Percentiles rank a stretch among this genome's conserved stretches.
These are phyloP conservation scores for Chenopodium suecicum DNA, from an alignment of 148 eudicot species.

Conservation along the genomic window DNA sequence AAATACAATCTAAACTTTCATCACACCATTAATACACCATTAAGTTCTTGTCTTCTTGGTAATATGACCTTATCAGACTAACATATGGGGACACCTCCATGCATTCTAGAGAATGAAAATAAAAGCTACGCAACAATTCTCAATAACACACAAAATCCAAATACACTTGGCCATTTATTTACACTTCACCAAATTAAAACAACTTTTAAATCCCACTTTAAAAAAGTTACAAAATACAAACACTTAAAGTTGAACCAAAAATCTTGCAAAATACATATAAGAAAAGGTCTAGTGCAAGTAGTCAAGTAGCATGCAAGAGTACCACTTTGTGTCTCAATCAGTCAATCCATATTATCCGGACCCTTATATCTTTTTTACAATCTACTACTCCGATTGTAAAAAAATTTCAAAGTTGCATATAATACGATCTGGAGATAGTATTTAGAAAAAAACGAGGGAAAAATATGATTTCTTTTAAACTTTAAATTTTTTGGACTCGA, in stretches of 20 bases:
- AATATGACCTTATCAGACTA: too few species aligned
- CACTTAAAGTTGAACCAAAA: slow-evolving; percentile 1
- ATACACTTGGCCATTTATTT: neutral
- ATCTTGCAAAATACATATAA: neutral
- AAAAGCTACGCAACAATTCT: neutral
- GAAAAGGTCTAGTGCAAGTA: too few species aligned
- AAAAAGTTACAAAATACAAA: slow-evolving; percentile 10
- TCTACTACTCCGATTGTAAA: neutral
- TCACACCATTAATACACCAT: neutral
- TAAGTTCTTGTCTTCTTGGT: neutral
- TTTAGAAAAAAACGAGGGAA: neutral
- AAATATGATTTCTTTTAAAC: neutral
- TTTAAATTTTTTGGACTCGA: neutral
- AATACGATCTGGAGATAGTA: too few species aligned
- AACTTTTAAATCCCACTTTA: neutral
- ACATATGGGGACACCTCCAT: neutral
- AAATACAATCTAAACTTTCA: too few species aligned
- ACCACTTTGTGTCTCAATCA: slow-evolving; percentile 6
- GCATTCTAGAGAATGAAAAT: neutral
- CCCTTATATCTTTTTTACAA: neutral
- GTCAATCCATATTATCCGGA: neutral
- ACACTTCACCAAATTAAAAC: neutral
- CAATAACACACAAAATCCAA: neutral
- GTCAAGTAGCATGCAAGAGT: neutral
- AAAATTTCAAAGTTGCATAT: too few species aligned